Percentiles rank a stretch among this genome's conserved stretches.
Conservation (phyloP, 257 asterid genomes). For the Plantago major region DNA sequence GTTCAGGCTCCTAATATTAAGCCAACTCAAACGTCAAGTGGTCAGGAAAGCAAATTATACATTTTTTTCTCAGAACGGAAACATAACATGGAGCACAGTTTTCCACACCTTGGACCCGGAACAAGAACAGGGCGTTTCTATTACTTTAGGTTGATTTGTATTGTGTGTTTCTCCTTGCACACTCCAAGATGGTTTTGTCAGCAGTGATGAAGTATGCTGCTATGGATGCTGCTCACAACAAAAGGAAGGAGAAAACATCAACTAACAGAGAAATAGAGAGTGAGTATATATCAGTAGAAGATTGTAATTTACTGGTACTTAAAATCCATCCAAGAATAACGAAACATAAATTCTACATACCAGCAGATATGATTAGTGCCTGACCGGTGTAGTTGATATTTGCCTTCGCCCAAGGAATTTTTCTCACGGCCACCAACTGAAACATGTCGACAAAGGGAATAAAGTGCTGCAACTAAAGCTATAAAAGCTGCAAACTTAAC, state of each 20-base stretch:
- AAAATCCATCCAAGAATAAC: not conserved
- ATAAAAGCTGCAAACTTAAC: not conserved
- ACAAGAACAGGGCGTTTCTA: not conserved
- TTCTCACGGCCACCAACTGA: slow-evolving; percentile 33
- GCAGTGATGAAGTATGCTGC: slow-evolving; percentile 29
- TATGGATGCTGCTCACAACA: slow-evolving; percentile 21
- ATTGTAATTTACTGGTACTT: not conserved
- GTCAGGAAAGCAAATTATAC: too few relatives aligned
- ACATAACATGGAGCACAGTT: too few relatives aligned
- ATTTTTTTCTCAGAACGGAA: too few relatives aligned
- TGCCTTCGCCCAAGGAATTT: slow-evolving; percentile 41
- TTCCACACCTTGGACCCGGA: too few relatives aligned
- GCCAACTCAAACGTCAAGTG: too few relatives aligned
- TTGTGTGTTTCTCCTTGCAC: slow-evolving; percentile 27
- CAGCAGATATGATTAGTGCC: slow-evolving; percentile 39
- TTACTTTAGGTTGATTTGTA: slow-evolving; percentile 35
- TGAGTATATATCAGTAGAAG: not conserved
- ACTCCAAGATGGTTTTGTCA: slow-evolving; percentile 32
- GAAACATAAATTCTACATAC: slow-evolving; percentile 15
- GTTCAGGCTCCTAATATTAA: too few relatives aligned
- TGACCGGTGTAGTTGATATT: slow-evolving; percentile 41
- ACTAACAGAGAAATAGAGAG: not conserved
- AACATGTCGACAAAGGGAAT: not conserved
- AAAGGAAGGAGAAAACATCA: not conserved
- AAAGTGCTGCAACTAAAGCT: not conserved